phyloP scores from a whole-genome alignment of 2,329 filamentous ascomycete genomes.

The Monosporascus sp. region DNA sequence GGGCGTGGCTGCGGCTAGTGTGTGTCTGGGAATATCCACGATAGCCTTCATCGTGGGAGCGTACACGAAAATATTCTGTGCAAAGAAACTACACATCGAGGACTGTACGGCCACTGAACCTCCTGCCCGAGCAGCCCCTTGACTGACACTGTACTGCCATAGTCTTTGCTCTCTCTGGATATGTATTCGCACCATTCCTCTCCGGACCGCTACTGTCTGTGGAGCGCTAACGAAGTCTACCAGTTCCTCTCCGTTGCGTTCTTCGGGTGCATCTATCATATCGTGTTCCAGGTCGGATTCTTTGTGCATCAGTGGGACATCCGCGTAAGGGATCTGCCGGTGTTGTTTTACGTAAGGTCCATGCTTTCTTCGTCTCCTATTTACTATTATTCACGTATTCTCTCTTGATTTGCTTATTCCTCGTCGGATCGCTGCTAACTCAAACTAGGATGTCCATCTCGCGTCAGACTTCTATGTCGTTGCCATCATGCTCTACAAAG shows the following conservation, averaged over 20 bases:
- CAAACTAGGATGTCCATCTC: background rate
- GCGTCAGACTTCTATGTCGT: constrained; percentile 9
- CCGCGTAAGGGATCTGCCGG: constrained; percentile 8
- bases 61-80: constrained; percentile 13
- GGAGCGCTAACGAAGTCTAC: background rate
- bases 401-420: no score
- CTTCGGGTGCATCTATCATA: constrained; percentile 10
- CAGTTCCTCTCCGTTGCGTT: constrained; percentile 12
- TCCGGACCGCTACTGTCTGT: no score
- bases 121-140: background rate
- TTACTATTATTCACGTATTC: no score
- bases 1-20: constrained; percentile 7
- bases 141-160: constrained; percentile 1
- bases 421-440: background rate
- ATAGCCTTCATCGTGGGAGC: constrained; percentile 10
- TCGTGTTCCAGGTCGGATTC: constrained; percentile 8
- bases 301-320: constrained; percentile 20
- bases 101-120: constrained; percentile 10
- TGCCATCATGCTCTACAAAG: constrained; percentile 9
- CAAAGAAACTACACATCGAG: constrained; percentile 12
- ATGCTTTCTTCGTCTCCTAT: no score
- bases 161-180: background rate
- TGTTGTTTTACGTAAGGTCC: constrained; percentile 7
- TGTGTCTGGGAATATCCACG: constrained; percentile 11
- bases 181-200: background rate